phyloP scores from a whole-genome alignment of 305 asterid genomes.

The Withania somnifera region DNA sequence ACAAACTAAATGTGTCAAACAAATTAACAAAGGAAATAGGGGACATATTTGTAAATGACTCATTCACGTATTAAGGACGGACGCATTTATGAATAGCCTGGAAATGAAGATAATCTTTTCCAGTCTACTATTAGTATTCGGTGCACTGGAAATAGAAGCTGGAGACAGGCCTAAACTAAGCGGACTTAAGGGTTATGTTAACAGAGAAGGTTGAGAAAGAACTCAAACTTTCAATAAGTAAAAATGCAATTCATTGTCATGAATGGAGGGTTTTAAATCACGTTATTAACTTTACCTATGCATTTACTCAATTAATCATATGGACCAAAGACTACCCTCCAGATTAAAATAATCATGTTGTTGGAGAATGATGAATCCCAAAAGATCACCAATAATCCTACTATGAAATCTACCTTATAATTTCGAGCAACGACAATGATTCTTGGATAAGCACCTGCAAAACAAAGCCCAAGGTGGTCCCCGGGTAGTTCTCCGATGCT shows the following conservation, averaged over 20 bases:
- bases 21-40: not conserved
- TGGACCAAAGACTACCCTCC: not conserved
- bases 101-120: not conserved
- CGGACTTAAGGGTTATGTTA: not conserved
- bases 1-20: too few relatives aligned
- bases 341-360: not conserved
- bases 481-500: too few relatives aligned
- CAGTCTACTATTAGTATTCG: not conserved
- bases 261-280: not conserved
- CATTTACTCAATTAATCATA: not conserved
- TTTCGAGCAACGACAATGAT: too few relatives aligned
- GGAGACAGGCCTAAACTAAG: not conserved
- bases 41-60: not conserved
- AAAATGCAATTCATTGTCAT: not conserved
- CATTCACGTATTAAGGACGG: not conserved
- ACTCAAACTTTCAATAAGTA: not conserved
- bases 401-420: too few relatives aligned
- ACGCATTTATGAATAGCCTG: not conserved
- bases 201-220: not conserved
- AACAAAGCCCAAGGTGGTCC: too few relatives aligned
- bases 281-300: not conserved
- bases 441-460: too few relatives aligned
- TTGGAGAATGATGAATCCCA: not conserved
- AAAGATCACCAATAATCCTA: too few relatives aligned
- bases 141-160: not conserved